phyloP scores from a whole-genome alignment of 1,139 yeast species.

The Nakaseomyces nivariensis region DNA sequence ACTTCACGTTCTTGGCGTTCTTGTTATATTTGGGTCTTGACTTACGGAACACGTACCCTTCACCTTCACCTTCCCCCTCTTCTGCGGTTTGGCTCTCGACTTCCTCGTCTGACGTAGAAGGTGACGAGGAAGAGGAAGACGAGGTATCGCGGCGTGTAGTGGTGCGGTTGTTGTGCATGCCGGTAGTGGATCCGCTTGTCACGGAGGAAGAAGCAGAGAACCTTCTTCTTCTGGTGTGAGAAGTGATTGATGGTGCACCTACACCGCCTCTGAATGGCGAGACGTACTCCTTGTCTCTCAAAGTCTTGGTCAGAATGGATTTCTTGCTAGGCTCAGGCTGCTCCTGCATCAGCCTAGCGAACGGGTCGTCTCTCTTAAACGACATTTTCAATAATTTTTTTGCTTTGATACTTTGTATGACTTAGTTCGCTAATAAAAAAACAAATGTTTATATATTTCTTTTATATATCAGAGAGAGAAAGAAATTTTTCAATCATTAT shows the following conservation, averaged over 20 bases:
- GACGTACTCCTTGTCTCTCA: slow-evolving; percentile 6
- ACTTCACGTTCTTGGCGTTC: slow-evolving; percentile 15
- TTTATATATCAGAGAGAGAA: background rate
- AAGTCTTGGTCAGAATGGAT: background rate
- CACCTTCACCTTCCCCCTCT: background rate
- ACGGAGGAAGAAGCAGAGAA: background rate
- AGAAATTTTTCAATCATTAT: too few relatives aligned
- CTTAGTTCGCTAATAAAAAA: too few relatives aligned
- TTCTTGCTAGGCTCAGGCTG: background rate
- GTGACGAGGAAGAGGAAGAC: background rate
- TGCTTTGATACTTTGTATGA: too few relatives aligned
- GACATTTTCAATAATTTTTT: background rate
- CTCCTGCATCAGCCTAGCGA: slow-evolving; percentile 3
- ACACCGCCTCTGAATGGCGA: slow-evolving; percentile 11
- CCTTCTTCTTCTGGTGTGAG: background rate
- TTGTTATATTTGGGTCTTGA: slow-evolving; percentile 8
- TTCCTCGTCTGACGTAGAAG: background rate
- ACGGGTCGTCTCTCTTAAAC: slow-evolving; percentile 4
- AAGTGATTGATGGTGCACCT: background rate
- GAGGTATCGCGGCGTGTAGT: background rate
- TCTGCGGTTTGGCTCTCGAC: background rate
- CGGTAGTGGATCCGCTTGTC: background rate
- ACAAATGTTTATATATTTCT: too few relatives aligned
- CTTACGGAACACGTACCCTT: background rate
- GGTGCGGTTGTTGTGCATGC: too few relatives aligned